Conservation (phyloP, 108 stramenopile genomes). For the Nitzschia putrida region DNA sequence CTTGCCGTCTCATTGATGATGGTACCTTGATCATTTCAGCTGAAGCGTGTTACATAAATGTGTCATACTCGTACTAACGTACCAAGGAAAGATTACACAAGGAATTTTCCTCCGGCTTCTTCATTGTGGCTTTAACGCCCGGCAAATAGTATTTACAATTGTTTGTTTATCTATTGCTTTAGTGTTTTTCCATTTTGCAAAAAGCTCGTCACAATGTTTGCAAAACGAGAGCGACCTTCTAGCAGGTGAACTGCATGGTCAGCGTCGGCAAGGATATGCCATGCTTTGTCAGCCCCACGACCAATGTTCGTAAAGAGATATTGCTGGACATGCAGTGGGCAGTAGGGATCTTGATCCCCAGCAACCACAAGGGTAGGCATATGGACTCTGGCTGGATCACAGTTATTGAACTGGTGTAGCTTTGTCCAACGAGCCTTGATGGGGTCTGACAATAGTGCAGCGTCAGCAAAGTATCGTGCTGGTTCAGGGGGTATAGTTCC, state of each 20-base stretch:
- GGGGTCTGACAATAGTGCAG: slow-evolving; percentile 77
- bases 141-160: too few species aligned
- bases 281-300: slow-evolving; percentile 68
- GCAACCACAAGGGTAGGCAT: slow-evolving; percentile 80
- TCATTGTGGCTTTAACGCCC: too few species aligned
- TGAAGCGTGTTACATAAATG: too few species aligned
- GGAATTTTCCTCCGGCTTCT: too few species aligned
- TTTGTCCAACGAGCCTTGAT: slow-evolving; percentile 83
- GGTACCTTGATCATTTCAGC: neutral
- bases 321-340: slow-evolving; percentile 63
- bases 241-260: slow-evolving; percentile 85
- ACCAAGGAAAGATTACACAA: too few species aligned
- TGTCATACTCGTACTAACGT: too few species aligned
- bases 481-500: slow-evolving; percentile 73
- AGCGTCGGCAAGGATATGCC: slow-evolving; percentile 81
- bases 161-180: too few species aligned
- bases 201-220: slow-evolving; percentile 48
- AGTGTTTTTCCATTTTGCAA: slow-evolving; percentile 46
- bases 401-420: slow-evolving; percentile 87
- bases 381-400: slow-evolving; percentile 76
- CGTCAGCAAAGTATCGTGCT: slow-evolving; percentile 66
- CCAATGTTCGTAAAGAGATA: slow-evolving; percentile 75
- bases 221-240: slow-evolving; percentile 57
- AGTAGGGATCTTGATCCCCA: slow-evolving; percentile 83
- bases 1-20: neutral